These are phyloP conservation scores for Dictyostelium discoideum DNA, from an alignment of 78 protist genomes.

Conservation along the genomic window dicty_2.7 NC_007091.3:236501-237000, in stretches of 20 bases:
- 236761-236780: constrained; percentile 66
- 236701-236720: constrained; percentile 64
- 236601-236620: constrained; percentile 82
- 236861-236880: constrained; percentile 77
- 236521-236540: constrained; percentile 83
- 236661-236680: constrained; percentile 87
- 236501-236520: constrained; percentile 78
- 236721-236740: constrained; percentile 73
- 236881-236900: constrained; percentile 66
- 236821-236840: constrained; percentile 42
- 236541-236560: constrained; percentile 76
- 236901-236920: constrained; percentile 82
- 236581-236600: constrained; percentile 81
- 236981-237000: constrained; percentile 72
- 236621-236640: constrained; percentile 89
- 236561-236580: constrained; percentile 78
- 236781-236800: constrained; percentile 28
- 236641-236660: constrained; percentile 90
- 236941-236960: constrained; percentile 78
- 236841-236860: constrained; percentile 67
- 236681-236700: constrained; percentile 86
- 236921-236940: constrained; percentile 87
- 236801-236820: constrained; percentile 40
- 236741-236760: constrained; percentile 73
- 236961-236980: constrained; percentile 73